A percentile compares a stretch with the other conserved stretches of the same genome.
These are phyloP conservation scores for Penicillium sp. DNA, from an alignment of 2,329 filamentous ascomycete genomes.

Conservation along the genomic window DNA sequence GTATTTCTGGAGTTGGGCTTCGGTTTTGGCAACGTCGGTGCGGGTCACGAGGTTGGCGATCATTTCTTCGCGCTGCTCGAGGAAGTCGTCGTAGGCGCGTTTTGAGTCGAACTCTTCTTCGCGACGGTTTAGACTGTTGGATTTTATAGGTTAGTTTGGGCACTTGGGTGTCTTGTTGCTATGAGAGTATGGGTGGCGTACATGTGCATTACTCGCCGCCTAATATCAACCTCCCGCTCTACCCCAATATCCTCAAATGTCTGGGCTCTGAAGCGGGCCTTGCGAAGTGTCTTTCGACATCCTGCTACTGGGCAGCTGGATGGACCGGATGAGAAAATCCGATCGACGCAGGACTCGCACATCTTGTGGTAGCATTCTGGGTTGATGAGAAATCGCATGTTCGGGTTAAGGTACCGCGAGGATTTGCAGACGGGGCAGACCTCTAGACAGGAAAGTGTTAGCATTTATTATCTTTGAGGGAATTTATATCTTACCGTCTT, in stretches of 20 bases:
- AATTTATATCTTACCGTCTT: slow-evolving; percentile 37
- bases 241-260: slow-evolving; percentile 87
- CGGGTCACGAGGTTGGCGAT: slow-evolving; percentile 83
- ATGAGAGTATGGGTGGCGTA: slow-evolving; percentile 30
- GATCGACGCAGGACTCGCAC: slow-evolving; percentile 93
- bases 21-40: slow-evolving; percentile 64
- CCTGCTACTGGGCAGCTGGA: slow-evolving; percentile 89
- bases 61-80: slow-evolving; percentile 87
- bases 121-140: slow-evolving; percentile 74
- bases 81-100: slow-evolving; percentile 85
- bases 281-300: slow-evolving; percentile 82
- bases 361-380: slow-evolving; percentile 99
- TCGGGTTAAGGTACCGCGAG: slow-evolving; percentile 88
- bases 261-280: slow-evolving; percentile 78
- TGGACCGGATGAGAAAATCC: slow-evolving; percentile 88
- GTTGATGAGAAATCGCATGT: slow-evolving; percentile 95
- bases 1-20: slow-evolving; percentile 65
- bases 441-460: slow-evolving; percentile 51
- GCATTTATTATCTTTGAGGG: neutral
- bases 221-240: slow-evolving; percentile 91
- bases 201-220: slow-evolving; percentile 69
- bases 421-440: slow-evolving; percentile 98
- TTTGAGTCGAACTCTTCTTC: slow-evolving; percentile 90
- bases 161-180: neutral
- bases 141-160: neutral